A percentile compares a stretch with the other conserved stretches of the same genome.
Evolutionary conservation across 768 basidiomycete species (phyloP).

Genomic region (Mycena floridula): DNA sequence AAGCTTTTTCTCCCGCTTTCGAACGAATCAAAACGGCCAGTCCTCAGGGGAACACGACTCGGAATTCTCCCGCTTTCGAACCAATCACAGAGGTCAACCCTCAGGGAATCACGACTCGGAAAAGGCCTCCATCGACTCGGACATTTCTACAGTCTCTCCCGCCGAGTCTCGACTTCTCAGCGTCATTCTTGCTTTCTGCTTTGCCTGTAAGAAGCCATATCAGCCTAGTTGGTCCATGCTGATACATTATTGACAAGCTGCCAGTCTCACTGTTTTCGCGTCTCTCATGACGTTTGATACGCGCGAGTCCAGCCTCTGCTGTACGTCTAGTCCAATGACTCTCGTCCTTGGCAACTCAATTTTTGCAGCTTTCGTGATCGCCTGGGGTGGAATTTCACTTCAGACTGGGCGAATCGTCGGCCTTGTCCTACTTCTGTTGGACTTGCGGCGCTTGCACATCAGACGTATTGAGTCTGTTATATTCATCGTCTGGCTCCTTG

Average conservation of each 20-base stretch:
- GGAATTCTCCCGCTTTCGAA: conserved; percentile 14
- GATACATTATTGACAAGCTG: too few relatives aligned
- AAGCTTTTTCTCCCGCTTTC: too few relatives aligned
- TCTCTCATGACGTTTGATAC: conserved; percentile 22
- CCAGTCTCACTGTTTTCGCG: conserved; percentile 22
- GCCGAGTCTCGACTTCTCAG: conserved; percentile 1
- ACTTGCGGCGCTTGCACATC: conserved; percentile 24
- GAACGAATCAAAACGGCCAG: too few relatives aligned
- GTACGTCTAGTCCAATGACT: background rate
- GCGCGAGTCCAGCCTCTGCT: conserved; percentile 8
- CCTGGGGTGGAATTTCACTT: conserved; percentile 37
- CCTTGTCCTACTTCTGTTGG: conserved; percentile 26
- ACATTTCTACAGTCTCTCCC: background rate
- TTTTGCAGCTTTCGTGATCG: conserved; percentile 33
- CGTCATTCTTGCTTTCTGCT: conserved; percentile 21
- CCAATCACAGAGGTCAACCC: conserved; percentile 13
- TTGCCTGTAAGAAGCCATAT: too few relatives aligned
- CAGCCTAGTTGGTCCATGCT: too few relatives aligned
- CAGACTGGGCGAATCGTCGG: conserved; percentile 33
- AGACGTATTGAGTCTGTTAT: conserved; percentile 24
- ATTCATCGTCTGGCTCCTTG: conserved; percentile 23
- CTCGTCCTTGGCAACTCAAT: background rate
- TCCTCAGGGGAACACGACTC: too few relatives aligned
- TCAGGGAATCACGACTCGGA: background rate
- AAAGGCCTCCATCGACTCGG: background rate